These are phyloP conservation scores for Poronia punctata DNA, from an alignment of 495 filamentous ascomycete species.

Conservation along the genomic window DNA sequence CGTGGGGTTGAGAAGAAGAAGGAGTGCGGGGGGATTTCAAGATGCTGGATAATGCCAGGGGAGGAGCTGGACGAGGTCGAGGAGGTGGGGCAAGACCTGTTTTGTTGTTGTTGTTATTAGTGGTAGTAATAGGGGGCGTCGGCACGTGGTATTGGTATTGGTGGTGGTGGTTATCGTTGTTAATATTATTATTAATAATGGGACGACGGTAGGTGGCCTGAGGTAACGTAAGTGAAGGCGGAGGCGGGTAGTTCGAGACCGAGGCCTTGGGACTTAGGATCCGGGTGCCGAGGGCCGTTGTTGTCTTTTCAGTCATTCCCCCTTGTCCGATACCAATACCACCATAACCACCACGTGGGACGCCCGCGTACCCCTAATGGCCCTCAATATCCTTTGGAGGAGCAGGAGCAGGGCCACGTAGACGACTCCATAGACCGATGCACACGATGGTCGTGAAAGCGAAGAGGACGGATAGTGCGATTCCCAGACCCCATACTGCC, in stretches of 20 bases:
- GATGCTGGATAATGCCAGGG: too few species aligned
- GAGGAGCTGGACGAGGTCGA: too few species aligned
- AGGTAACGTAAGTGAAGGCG: conserved; percentile 13
- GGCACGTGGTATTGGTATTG: conserved; percentile 14
- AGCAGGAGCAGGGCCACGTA: conserved; percentile 4
- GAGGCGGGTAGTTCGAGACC: conserved; percentile 11
- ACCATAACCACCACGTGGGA: conserved; percentile 17
- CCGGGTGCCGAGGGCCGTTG: conserved; percentile 22
- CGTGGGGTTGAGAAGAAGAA: neutral
- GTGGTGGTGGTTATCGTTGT: conserved; percentile 9
- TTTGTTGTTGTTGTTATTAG: conserved; percentile 10
- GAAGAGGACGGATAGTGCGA: conserved; percentile 75
- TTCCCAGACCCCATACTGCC: conserved; percentile 80
- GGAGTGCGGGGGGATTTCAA: conserved; percentile 6
- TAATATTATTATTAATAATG: too few species aligned
- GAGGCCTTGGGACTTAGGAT: conserved; percentile 12
- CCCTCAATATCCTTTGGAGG: conserved; percentile 33
- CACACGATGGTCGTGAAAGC: conserved; percentile 55
- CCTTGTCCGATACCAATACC: too few species aligned
- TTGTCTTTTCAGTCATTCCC: too few species aligned
- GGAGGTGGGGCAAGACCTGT: conserved; percentile 7
- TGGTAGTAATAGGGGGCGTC: conserved; percentile 6
- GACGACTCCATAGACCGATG: conserved; percentile 48
- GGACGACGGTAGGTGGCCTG: conserved; percentile 18
- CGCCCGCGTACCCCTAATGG: conserved; percentile 38